A percentile compares a stretch with the other conserved stretches of the same genome.
These are phyloP conservation scores for Tolypocladium ophioglossoides DNA, from an alignment of 2,329 filamentous ascomycete species.

Conservation along the genomic window DNA sequence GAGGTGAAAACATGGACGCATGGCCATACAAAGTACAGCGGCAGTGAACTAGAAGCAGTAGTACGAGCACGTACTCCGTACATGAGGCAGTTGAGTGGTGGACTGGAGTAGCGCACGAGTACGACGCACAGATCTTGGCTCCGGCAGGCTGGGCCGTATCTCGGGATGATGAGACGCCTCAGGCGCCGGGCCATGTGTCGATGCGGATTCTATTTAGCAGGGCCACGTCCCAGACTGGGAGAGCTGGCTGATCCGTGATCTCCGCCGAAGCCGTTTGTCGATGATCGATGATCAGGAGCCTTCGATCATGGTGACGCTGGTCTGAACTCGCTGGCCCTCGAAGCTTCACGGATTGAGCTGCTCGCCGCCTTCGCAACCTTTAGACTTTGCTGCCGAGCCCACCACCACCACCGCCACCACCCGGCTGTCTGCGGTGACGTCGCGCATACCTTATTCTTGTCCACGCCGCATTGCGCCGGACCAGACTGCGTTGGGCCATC, in stretches of 20 bases:
- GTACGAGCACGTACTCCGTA: no score
- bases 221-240: not conserved
- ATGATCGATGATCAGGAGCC: not conserved
- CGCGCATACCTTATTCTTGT: not conserved
- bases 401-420: not conserved
- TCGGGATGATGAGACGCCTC: conserved; percentile 4
- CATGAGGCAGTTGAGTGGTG: no score
- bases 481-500: not conserved
- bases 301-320: not conserved
- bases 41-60: not conserved
- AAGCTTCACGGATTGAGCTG: not conserved
- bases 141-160: not conserved
- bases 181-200: not conserved
- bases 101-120: not conserved
- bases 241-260: not conserved
- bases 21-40: not conserved
- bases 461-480: not conserved
- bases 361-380: not conserved
- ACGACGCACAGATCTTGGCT: not conserved
- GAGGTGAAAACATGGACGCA: not conserved
- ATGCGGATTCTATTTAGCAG: not conserved
- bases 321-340: not conserved
- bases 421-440: not conserved
- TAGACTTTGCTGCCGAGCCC: not conserved
- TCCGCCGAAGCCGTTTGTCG: not conserved